phyloP scores from a whole-genome alignment of 306 rosid genomes.

The Lathyrus sativus region DNA sequence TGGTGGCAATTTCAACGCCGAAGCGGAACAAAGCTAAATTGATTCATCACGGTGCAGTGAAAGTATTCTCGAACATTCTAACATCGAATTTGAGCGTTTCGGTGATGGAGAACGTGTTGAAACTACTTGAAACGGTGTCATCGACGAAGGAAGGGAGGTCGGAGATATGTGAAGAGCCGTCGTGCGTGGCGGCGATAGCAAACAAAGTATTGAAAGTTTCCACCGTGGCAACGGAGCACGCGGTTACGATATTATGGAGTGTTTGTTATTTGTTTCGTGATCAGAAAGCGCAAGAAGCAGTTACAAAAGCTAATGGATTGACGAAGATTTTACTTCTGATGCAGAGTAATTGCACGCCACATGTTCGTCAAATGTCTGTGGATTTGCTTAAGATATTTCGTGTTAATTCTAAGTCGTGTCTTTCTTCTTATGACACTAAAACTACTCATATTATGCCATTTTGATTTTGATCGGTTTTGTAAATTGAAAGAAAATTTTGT shows the following conservation, averaged over 20 bases:
- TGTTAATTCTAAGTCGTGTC: conserved; percentile 64
- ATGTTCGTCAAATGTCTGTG: conserved; percentile 9
- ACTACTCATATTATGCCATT: conserved; percentile 96
- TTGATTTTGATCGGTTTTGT: conserved; percentile 46
- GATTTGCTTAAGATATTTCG: conserved; percentile 7
- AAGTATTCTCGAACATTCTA: conserved; percentile 45
- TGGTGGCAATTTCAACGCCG: conserved; percentile 55
- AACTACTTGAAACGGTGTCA: conserved; percentile 69
- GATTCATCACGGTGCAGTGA: conserved; percentile 60
- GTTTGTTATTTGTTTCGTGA: conserved; percentile 75
- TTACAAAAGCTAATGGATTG: conserved; percentile 71
- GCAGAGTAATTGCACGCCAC: conserved; percentile 68
- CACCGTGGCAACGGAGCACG: conserved; percentile 74
- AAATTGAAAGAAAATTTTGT: conserved; percentile 68
- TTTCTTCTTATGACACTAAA: conserved; percentile 75
- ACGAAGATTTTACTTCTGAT: conserved; percentile 82
- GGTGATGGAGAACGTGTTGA: conserved; percentile 62
- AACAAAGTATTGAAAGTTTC: conserved; percentile 73
- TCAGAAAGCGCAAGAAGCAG: conserved; percentile 67
- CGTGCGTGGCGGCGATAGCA: conserved; percentile 63
- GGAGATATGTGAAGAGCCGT: conserved; percentile 60
- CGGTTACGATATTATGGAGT: conserved; percentile 85
- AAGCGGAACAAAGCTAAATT: conserved; percentile 54
- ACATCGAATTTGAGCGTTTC: conserved; percentile 40
- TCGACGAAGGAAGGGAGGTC: conserved; percentile 74